phyloP scores from a whole-genome alignment of 2,329 filamentous ascomycete species.

The Cladosporium sp. region DNA sequence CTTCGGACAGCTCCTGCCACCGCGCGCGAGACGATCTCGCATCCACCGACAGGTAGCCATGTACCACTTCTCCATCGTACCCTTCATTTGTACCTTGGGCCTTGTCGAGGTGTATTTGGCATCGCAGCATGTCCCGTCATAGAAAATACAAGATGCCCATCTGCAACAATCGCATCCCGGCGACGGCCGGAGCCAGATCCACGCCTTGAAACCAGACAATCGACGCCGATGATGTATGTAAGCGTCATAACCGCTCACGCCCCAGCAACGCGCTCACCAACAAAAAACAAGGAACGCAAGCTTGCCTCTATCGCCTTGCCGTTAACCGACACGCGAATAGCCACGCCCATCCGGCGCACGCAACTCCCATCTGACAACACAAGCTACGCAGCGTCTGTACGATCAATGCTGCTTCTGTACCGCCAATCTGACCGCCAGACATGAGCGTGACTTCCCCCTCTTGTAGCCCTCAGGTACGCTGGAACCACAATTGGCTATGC shows the following conservation, averaged over 20 bases:
- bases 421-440: background rate
- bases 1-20: background rate
- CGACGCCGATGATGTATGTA: background rate
- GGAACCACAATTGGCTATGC: background rate
- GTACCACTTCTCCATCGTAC: background rate
- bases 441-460: slow-evolving; percentile 6
- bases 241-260: background rate
- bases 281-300: slow-evolving; percentile 2
- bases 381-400: background rate
- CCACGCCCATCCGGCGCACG: background rate
- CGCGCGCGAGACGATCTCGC: background rate
- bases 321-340: slow-evolving; percentile 3
- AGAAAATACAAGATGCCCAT: background rate
- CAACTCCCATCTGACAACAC: background rate
- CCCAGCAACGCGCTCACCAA: background rate
- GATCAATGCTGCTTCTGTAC: background rate
- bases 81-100: background rate
- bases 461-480: background rate
- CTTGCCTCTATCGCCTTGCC: background rate
- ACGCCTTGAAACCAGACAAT: background rate
- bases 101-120: background rate
- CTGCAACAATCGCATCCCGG: background rate
- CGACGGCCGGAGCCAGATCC: background rate
- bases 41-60: background rate
- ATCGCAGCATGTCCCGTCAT: no score